Evolutionary conservation across 352 stramenopile species (phyloP).

Genomic region (Pythium vanterpoolii): DNA sequence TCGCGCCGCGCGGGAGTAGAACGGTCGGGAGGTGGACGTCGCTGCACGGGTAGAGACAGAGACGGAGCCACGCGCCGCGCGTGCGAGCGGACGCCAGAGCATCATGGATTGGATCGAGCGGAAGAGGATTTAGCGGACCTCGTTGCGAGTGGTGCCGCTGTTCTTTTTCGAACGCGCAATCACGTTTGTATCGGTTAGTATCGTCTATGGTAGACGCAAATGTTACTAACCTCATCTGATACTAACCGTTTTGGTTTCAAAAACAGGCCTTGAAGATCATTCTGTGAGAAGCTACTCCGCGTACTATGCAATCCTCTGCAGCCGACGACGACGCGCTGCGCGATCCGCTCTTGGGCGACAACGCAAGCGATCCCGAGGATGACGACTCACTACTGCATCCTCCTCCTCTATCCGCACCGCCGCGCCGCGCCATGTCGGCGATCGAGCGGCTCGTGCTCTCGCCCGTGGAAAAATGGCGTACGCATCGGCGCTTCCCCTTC

Average conservation of each 20-base stretch:
- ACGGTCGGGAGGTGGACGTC: neutral
- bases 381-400: neutral
- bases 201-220: neutral
- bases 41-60: neutral
- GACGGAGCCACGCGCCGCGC: neutral
- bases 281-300: neutral
- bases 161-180: conserved; percentile 12
- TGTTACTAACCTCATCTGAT: neutral
- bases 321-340: conserved; percentile 9
- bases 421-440: conserved; percentile 30
- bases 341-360: conserved; percentile 7
- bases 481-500: conserved; percentile 73
- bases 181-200: neutral
- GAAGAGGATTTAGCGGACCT: conserved; percentile 27
- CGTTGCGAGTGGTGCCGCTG: neutral
- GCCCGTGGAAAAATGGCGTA: conserved; percentile 77
- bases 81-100: conserved; percentile 5
- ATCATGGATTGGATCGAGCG: conserved; percentile 18
- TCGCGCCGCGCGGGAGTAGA: conserved; percentile 12
- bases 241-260: neutral
- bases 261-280: neutral
- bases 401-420: neutral
- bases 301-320: neutral
- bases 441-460: conserved; percentile 67
- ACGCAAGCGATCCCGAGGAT: neutral